Conservation (phyloP, 768 basidiomycete genomes). For the Amanita phalloides region DNA sequence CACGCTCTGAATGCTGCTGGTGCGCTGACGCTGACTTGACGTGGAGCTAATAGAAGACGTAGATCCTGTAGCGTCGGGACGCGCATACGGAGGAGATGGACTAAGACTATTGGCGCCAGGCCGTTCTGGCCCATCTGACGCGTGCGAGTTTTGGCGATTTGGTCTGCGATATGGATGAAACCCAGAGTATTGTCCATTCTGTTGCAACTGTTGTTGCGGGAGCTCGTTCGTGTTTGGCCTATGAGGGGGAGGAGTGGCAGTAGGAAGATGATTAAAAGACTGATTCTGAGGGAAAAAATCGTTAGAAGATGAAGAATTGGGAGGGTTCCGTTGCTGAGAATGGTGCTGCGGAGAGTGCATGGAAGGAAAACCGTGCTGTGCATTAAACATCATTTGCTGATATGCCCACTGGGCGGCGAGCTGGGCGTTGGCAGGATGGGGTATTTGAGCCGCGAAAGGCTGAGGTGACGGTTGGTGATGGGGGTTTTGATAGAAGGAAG, state of each 20-base stretch:
- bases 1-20: slow-evolving; percentile 61
- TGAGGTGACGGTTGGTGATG: slow-evolving; percentile 46
- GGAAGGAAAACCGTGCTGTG: slow-evolving; percentile 39
- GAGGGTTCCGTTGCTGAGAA: slow-evolving; percentile 30
- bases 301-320: slow-evolving; percentile 24
- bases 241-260: slow-evolving; percentile 59
- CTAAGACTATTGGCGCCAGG: slow-evolving; percentile 20
- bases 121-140: slow-evolving; percentile 34
- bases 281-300: slow-evolving; percentile 55
- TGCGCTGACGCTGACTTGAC: slow-evolving; percentile 49
- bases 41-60: slow-evolving; percentile 70
- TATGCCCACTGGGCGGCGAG: slow-evolving; percentile 83
- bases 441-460: slow-evolving; percentile 36
- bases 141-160: slow-evolving; percentile 31
- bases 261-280: slow-evolving; percentile 55
- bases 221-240: slow-evolving; percentile 26
- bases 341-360: slow-evolving; percentile 36
- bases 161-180: slow-evolving; percentile 82
- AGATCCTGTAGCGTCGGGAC: slow-evolving; percentile 71
- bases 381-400: slow-evolving; percentile 84
- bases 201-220: slow-evolving; percentile 28
- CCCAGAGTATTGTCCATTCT: slow-evolving; percentile 36
- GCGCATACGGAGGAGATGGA: slow-evolving; percentile 71
- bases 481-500: slow-evolving; percentile 66
- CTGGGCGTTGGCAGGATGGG: slow-evolving; percentile 59